Evolutionary conservation across 179 eudicot species (phyloP).

Genomic region (Camellia oleifera): DNA sequence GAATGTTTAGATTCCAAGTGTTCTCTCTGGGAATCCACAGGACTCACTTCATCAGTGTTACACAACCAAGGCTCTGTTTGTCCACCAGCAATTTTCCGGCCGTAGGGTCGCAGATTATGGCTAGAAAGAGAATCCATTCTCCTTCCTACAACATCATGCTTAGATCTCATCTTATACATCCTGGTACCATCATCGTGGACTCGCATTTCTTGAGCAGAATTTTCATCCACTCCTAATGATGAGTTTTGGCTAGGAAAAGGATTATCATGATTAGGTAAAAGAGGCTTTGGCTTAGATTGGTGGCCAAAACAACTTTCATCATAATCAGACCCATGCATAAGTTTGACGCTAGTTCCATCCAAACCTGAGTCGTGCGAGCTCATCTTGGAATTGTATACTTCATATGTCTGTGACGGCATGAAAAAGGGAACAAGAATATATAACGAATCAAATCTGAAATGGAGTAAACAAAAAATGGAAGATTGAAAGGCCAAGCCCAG

Average conservation of each 20-base stretch:
- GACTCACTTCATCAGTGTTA: slow-evolving; percentile 28
- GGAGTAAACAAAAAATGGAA: too few species aligned
- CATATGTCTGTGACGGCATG: slow-evolving; percentile 27
- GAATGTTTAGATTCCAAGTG: slow-evolving; percentile 34
- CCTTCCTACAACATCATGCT: slow-evolving; percentile 32
- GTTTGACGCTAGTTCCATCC: slow-evolving; percentile 40
- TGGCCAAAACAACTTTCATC: slow-evolving; percentile 27
- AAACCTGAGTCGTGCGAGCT: slow-evolving; percentile 32
- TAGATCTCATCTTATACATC: slow-evolving; percentile 26
- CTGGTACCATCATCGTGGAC: slow-evolving; percentile 40
- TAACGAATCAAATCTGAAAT: neutral
- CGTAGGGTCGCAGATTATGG: slow-evolving; percentile 24
- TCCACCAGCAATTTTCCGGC: slow-evolving; percentile 35
- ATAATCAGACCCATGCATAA: slow-evolving; percentile 35
- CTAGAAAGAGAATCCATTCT: slow-evolving; percentile 31
- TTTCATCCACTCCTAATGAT: slow-evolving; percentile 35
- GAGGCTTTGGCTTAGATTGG: slow-evolving; percentile 31
- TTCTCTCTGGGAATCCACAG: slow-evolving; percentile 32
- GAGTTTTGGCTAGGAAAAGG: slow-evolving; percentile 32
- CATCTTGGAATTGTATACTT: slow-evolving; percentile 27
- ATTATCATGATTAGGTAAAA: slow-evolving; percentile 26
- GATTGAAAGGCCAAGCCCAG: neutral
- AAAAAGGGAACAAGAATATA: neutral
- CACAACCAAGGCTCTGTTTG: slow-evolving; percentile 29
- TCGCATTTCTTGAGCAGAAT: slow-evolving; percentile 34